phyloP scores from a whole-genome alignment of 1,284 basidiomycete species.

The Fomitopsis schrenkii region DNA sequence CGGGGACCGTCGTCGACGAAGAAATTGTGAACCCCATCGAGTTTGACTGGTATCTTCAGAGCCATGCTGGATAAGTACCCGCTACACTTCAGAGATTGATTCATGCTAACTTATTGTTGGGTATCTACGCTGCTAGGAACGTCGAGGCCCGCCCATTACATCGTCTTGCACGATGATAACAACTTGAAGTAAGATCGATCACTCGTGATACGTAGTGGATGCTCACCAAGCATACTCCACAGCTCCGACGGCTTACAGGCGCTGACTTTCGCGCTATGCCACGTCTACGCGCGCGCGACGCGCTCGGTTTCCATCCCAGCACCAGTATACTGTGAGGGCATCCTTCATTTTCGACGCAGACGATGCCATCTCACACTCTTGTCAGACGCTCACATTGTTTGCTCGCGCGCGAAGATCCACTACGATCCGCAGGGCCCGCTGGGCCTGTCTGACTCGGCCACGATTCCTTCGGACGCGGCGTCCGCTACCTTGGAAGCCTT shows the following conservation, averaged over 20 bases:
- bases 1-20: constrained; percentile 73
- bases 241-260: constrained; percentile 66
- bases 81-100: not conserved
- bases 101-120: constrained; percentile 1
- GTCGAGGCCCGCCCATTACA: constrained; percentile 59
- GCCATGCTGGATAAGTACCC: constrained; percentile 53
- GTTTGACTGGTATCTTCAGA: constrained; percentile 79
- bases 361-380: not conserved
- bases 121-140: constrained; percentile 40
- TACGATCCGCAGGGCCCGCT: constrained; percentile 58
- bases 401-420: constrained; percentile 73
- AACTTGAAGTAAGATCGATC: constrained; percentile 37
- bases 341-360: constrained; percentile 3
- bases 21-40: constrained; percentile 71
- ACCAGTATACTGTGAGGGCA: constrained; percentile 70
- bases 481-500: not conserved
- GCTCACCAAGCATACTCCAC: constrained; percentile 5
- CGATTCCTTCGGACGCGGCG: constrained; percentile 22
- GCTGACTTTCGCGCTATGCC: constrained; percentile 72
- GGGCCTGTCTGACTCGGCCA: constrained; percentile 50
- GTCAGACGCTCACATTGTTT: constrained; percentile 78
- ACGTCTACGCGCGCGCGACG: constrained; percentile 78
- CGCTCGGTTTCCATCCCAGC: constrained; percentile 82
- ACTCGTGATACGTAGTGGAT: constrained; percentile 1
- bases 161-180: constrained; percentile 57